Evolutionary conservation across 805 yeast genomes (phyloP).

Genomic region (Candida saitoana): DNA sequence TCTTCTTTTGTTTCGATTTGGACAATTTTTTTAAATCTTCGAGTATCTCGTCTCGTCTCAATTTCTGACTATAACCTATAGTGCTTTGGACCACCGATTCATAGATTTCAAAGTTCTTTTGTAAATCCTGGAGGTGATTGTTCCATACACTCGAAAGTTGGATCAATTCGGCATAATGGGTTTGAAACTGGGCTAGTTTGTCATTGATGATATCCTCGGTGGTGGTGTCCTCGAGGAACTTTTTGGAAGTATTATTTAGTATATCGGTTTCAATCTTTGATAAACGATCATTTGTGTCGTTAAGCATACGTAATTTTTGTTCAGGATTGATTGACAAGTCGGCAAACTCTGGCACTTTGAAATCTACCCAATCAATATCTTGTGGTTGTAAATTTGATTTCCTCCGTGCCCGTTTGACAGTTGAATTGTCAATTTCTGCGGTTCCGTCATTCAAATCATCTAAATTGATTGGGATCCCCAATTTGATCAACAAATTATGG

Average conservation of each 20-base stretch:
- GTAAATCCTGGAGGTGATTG: slow-evolving; percentile 43
- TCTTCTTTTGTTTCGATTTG: slow-evolving; percentile 17
- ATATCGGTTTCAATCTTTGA: slow-evolving; percentile 32
- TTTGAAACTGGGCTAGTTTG: slow-evolving; percentile 32
- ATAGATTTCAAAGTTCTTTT: slow-evolving; percentile 67
- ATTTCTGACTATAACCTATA: slow-evolving; percentile 84
- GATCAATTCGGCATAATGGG: slow-evolving; percentile 23
- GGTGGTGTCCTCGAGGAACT: slow-evolving; percentile 18
- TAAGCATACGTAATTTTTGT: slow-evolving; percentile 20
- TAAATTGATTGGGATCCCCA: slow-evolving; percentile 71
- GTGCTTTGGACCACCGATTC: slow-evolving; percentile 86
- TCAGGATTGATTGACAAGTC: slow-evolving; percentile 27
- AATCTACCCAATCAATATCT: slow-evolving; percentile 35
- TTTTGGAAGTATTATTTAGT: slow-evolving; percentile 26
- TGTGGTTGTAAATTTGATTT: slow-evolving; percentile 21
- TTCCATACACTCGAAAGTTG: slow-evolving; percentile 47
- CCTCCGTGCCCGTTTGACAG: slow-evolving; percentile 9
- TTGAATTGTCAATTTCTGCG: not conserved
- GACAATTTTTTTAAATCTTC: slow-evolving; percentile 26
- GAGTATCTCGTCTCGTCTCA: slow-evolving; percentile 49
- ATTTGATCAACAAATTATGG: slow-evolving; percentile 54
- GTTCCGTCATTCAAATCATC: slow-evolving; percentile 42
- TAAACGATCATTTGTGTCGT: slow-evolving; percentile 23
- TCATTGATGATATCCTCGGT: slow-evolving; percentile 21
- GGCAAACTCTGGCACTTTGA: slow-evolving; percentile 31